Conservation (phyloP, 2,329 filamentous ascomycete genomes). For the Rhynchosporium agropyri region DNA sequence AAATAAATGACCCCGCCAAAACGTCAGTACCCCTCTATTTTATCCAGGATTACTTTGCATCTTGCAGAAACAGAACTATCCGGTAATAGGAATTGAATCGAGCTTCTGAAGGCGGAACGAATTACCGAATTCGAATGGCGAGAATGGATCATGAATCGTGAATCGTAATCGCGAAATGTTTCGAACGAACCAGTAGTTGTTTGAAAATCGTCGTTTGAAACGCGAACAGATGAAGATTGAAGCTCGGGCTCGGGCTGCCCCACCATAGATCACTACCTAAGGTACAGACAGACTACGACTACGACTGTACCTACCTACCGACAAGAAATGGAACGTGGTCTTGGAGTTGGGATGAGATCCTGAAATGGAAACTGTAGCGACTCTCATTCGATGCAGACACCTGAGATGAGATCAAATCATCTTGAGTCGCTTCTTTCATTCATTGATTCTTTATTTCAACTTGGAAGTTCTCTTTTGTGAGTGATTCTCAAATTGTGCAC, state of each 20-base stretch:
- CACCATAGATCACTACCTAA: not conserved
- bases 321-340: no score
- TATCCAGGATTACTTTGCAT: not conserved
- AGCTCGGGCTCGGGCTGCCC: not conserved
- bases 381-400: no score
- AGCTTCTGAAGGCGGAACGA: not conserved
- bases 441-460: no score
- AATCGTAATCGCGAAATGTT: slow-evolving; percentile 1
- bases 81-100: no score
- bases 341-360: no score
- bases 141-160: no score
- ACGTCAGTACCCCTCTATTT: slow-evolving; percentile 9
- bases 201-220: slow-evolving; percentile 10
- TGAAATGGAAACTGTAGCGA: no score
- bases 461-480: not conserved
- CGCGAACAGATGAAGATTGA: slow-evolving; percentile 2
- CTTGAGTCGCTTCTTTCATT: no score
- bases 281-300: not conserved
- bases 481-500: not conserved
- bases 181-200: slow-evolving; percentile 8
- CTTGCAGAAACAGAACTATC: not conserved
- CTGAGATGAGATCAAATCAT: no score
- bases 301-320: no score
- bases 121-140: not conserved
- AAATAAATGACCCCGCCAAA: no score